A percentile compares a stretch with the other conserved stretches of the same genome.
phyloP scores from a whole-genome alignment of 768 basidiomycete genomes.

The Mycena haematopus region DNA sequence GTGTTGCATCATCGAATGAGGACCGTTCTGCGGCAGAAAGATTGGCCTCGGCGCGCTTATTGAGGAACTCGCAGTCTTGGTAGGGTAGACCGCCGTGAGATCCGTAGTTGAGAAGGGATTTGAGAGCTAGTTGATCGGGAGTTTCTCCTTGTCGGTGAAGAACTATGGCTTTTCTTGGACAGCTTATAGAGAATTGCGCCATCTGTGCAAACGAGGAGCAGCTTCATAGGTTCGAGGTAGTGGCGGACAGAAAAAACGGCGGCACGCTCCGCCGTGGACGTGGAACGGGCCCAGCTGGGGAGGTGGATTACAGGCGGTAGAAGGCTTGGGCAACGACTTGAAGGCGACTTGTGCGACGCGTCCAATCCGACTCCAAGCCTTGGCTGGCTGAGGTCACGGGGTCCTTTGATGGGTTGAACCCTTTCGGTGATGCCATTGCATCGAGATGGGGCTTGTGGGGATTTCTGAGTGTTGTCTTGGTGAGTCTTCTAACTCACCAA shows the following conservation, averaged over 20 bases:
- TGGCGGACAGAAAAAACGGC: neutral
- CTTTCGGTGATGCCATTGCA: neutral
- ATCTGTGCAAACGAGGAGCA: neutral
- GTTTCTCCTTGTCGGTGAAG: constrained; percentile 6
- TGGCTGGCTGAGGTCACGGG: no score
- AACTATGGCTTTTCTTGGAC: neutral
- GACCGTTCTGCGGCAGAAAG: neutral
- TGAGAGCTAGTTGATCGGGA: neutral
- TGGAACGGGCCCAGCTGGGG: neutral
- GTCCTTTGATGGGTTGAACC: no score
- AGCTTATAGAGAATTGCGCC: neutral
- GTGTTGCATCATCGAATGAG: constrained; percentile 10
- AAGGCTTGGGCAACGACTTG: neutral
- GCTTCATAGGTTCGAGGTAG: neutral
- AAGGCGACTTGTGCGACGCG: no score
- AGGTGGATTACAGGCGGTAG: neutral
- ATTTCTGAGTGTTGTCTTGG: no score
- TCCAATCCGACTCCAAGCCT: no score
- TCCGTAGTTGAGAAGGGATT: neutral
- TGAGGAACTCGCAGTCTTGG: constrained; percentile 14
- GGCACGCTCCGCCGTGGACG: neutral
- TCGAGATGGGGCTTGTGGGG: no score
- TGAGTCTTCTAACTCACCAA: no score
- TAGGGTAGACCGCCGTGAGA: constrained; percentile 5
- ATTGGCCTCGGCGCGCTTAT: neutral